These are phyloP conservation scores for Alternaria brassicicola DNA, from an alignment of 2,329 filamentous ascomycete species.

Conservation along the genomic window DNA sequence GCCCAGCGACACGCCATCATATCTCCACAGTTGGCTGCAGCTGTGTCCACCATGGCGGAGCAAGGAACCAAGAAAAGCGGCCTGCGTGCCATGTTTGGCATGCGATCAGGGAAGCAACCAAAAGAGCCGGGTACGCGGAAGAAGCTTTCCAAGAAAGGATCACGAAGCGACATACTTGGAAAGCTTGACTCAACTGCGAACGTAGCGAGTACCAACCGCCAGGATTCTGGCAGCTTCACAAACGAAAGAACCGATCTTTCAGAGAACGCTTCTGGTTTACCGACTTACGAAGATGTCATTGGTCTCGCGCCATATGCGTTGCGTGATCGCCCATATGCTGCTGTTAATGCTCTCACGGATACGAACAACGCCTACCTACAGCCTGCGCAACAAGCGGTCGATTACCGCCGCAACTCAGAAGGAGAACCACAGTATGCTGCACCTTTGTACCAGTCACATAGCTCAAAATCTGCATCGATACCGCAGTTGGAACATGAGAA, in stretches of 20 bases:
- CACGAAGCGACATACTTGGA: constrained; percentile 17
- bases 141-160: constrained; percentile 34
- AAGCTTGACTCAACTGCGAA: constrained; percentile 15
- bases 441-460: constrained; percentile 26
- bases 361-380: constrained; percentile 6
- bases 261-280: constrained; percentile 12
- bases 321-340: constrained; percentile 30
- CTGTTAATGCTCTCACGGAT: constrained; percentile 3
- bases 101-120: constrained; percentile 18
- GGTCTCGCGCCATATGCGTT: constrained; percentile 12
- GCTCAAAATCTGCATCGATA: constrained; percentile 22
- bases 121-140: constrained; percentile 27
- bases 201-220: constrained; percentile 21
- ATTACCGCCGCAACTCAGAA: constrained; percentile 36
- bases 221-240: constrained; percentile 35
- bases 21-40: not conserved
- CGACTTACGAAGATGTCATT: constrained; percentile 19
- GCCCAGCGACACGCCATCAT: not conserved
- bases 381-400: constrained; percentile 10
- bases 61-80: constrained; percentile 28
- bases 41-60: constrained; percentile 23
- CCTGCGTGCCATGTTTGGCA: constrained; percentile 29
- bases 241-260: constrained; percentile 21
- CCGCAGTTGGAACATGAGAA: constrained; percentile 20
- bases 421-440: constrained; percentile 30